These are phyloP conservation scores for Poa annua DNA, from an alignment of 176 grass and related monocot genomes.

Conservation along the genomic window DNA sequence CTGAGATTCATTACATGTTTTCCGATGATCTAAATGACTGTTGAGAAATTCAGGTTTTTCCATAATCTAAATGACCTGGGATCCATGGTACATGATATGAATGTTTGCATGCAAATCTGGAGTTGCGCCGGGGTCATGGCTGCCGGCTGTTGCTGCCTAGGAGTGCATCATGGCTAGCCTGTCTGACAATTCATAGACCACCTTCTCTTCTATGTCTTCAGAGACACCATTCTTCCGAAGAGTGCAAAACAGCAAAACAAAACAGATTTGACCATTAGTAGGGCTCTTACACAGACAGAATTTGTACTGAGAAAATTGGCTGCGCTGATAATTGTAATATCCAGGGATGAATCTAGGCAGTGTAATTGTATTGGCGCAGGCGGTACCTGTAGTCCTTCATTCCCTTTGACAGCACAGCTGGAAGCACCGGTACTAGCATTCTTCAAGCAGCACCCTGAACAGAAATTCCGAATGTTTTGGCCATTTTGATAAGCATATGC, in stretches of 20 bases:
- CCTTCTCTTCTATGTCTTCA: slow-evolving; percentile 51
- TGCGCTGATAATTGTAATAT: not conserved
- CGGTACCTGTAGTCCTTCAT: slow-evolving; percentile 54
- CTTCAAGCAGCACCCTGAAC: slow-evolving; percentile 46
- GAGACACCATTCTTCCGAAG: slow-evolving; percentile 52
- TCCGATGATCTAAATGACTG: not conserved
- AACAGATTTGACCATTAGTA: not conserved
- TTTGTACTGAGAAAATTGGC: not conserved
- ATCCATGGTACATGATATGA: not conserved
- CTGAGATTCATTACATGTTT: not conserved
- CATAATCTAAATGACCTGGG: not conserved
- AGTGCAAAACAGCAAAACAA: not conserved
- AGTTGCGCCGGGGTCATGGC: not conserved
- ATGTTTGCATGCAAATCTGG: not conserved
- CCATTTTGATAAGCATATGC: slow-evolving; percentile 37
- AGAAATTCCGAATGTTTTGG: not conserved
- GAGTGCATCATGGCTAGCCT: slow-evolving; percentile 42
- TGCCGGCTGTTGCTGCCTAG: slow-evolving; percentile 1
- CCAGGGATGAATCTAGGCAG: not conserved
- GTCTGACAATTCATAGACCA: slow-evolving; percentile 46
- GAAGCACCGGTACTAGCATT: slow-evolving; percentile 69
- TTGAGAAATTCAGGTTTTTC: not conserved
- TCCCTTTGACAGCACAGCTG: slow-evolving; percentile 40
- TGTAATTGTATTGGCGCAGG: not conserved
- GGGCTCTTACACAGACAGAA: slow-evolving; percentile 2